A percentile compares a stretch with the other conserved stretches of the same genome.
Evolutionary conservation across 495 filamentous ascomycete species (phyloP).

Genomic region (Wilcoxina mikolae): DNA sequence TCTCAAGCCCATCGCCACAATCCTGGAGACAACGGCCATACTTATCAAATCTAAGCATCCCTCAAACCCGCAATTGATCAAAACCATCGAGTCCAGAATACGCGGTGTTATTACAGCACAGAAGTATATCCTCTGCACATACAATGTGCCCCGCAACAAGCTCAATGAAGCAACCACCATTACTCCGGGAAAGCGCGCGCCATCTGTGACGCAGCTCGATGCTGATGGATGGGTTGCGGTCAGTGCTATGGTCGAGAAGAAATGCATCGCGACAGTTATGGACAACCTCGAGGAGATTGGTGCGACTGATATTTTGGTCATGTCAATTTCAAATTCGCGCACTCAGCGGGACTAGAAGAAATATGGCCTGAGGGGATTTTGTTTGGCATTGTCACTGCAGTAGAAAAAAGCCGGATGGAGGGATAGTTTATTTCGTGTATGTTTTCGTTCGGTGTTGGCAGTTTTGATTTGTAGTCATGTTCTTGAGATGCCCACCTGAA

Average conservation of each 20-base stretch:
- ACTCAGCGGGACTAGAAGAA: conserved; percentile 12
- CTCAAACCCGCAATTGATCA: conserved; percentile 61
- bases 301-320: conserved; percentile 74
- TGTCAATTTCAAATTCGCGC: conserved; percentile 76
- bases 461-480: not conserved
- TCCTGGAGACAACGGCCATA: conserved; percentile 69
- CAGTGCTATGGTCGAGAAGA: conserved; percentile 86
- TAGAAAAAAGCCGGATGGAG: not conserved
- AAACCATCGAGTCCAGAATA: conserved; percentile 69
- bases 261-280: conserved; percentile 76
- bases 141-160: conserved; percentile 64
- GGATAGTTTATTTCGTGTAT: not conserved
- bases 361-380: not conserved
- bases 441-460: not conserved
- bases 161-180: conserved; percentile 56
- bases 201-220: conserved; percentile 75
- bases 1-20: conserved; percentile 89
- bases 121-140: conserved; percentile 86
- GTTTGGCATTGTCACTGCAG: not conserved
- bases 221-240: conserved; percentile 87
- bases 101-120: conserved; percentile 91
- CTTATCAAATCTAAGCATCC: conserved; percentile 82
- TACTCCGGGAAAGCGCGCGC: conserved; percentile 88
- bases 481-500: too few species aligned
- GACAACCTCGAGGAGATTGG: conserved; percentile 67